Evolutionary conservation across 495 filamentous ascomycete species (phyloP), one percentile per base, ranked within the genome.

Genomic region (Cairneyella variabilis): DNA sequence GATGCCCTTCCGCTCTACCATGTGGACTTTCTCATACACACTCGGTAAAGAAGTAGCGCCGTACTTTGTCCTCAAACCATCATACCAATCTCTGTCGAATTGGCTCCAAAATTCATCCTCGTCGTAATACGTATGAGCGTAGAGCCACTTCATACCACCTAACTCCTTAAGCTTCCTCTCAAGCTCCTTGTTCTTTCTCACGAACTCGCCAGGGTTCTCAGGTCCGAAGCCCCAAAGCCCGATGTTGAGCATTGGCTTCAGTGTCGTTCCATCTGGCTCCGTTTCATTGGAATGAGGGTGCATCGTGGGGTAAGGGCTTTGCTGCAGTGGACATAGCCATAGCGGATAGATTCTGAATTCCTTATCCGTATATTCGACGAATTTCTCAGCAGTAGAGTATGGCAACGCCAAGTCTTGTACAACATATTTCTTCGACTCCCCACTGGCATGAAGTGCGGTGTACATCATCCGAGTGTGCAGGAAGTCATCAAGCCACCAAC

Each of bases 401-500:
- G 80, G 80, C 57, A 84, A 64, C 39, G 77, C 78, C 20, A 82
- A 61, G 56, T 84, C 80, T 59, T 84, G 80, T 18, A 83, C 73
- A 25, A 84, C 64, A 56, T 78, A 79, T 42, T 72, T 66, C 22
- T 69, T 69, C 40, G 69, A 70, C 60, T 81, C 70, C 32, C 78
- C 79, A 17, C 71, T 76, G 23, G 70, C 77, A 66, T 84, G 79
- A 2, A 83, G 64, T 2, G 80, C 80, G 20, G 78, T 76, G 67
- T 82, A 84, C 61, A 84, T 73, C 73, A 82, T 82, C 16, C 82
- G 69, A 40, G 83, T 85, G 62, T 83, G 83, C 52, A 83, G 53
- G 55, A 85, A 83, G 62, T 79, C 75, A 60, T 86, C 80, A 10
- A 85, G 77, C 54, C 76, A 70, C 71, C 72, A 81, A 26, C 80